Evolutionary conservation across 805 yeast species (phyloP).

Genomic region (Barnettozyma salicaria): DNA sequence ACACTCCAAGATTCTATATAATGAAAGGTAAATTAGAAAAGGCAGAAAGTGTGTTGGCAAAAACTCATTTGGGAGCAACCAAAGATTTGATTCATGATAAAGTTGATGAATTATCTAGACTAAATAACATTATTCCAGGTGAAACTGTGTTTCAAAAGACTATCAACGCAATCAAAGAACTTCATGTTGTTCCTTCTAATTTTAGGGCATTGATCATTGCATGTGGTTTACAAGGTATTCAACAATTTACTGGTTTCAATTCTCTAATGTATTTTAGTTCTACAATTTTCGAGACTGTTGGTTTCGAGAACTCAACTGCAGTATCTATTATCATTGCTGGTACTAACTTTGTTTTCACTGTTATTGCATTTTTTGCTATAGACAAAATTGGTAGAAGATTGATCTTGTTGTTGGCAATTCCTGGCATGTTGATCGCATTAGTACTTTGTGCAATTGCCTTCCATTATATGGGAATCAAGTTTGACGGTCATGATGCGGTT

Average conservation of each 20-base stretch:
- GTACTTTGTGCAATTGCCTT: slow-evolving; percentile 84
- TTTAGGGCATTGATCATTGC: slow-evolving; percentile 85
- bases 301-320: slow-evolving; percentile 85
- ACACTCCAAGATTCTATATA: slow-evolving; percentile 87
- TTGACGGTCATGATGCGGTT: slow-evolving; percentile 42
- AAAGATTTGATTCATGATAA: slow-evolving; percentile 60
- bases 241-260: slow-evolving; percentile 95
- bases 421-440: slow-evolving; percentile 75
- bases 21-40: slow-evolving; percentile 57
- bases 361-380: slow-evolving; percentile 78
- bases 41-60: slow-evolving; percentile 62
- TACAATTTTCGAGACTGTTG: slow-evolving; percentile 86
- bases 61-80: slow-evolving; percentile 57
- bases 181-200: slow-evolving; percentile 69
- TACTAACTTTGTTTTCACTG: slow-evolving; percentile 85
- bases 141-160: slow-evolving; percentile 41
- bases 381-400: slow-evolving; percentile 86
- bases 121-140: slow-evolving; percentile 44
- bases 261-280: slow-evolving; percentile 93
- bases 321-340: slow-evolving; percentile 92
- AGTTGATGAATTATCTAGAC: slow-evolving; percentile 54
- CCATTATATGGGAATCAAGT: slow-evolving; percentile 69
- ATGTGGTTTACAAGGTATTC: slow-evolving; percentile 92
- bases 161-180: slow-evolving; percentile 54
- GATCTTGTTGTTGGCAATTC: slow-evolving; percentile 72